Conservation (phyloP, 2,329 filamentous ascomycete genomes). For the Xylariaceae sp. region DNA sequence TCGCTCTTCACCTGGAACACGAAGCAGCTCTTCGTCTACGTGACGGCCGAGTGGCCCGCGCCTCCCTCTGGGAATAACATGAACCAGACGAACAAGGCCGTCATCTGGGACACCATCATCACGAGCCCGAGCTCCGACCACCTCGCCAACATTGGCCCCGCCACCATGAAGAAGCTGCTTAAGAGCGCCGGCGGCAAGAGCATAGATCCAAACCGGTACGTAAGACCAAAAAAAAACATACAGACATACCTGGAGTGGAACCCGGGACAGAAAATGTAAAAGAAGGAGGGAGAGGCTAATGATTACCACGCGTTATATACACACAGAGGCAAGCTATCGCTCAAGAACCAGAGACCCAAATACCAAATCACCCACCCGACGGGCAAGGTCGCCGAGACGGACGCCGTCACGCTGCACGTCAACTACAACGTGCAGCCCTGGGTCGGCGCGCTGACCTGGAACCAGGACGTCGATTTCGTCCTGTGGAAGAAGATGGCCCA, state of each 20-base stretch:
- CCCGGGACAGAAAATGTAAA: not conserved
- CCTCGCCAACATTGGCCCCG: slow-evolving; percentile 65
- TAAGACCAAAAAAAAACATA: not conserved
- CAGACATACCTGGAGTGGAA: not conserved
- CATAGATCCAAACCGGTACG: slow-evolving; percentile 64
- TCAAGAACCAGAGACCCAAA: slow-evolving; percentile 89
- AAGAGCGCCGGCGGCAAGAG: slow-evolving; percentile 65
- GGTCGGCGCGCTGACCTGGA: slow-evolving; percentile 90
- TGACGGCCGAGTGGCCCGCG: slow-evolving; percentile 76
- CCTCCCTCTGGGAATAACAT: slow-evolving; percentile 37
- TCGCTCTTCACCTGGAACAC: slow-evolving; percentile 99
- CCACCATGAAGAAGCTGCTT: slow-evolving; percentile 67
- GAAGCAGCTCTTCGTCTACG: slow-evolving; percentile 96
- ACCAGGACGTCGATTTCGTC: slow-evolving; percentile 61
- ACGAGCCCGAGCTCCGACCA: slow-evolving; percentile 72
- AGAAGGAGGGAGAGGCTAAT: not conserved
- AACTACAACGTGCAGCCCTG: slow-evolving; percentile 98
- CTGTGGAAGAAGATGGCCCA: slow-evolving; percentile 70
- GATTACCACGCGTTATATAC: slow-evolving; percentile 24
- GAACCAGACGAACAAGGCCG: slow-evolving; percentile 68
- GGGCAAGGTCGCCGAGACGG: slow-evolving; percentile 75
- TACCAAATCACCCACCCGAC: slow-evolving; percentile 95
- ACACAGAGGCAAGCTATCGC: slow-evolving; percentile 71
- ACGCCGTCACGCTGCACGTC: slow-evolving; percentile 78
- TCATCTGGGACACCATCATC: slow-evolving; percentile 97